Percentiles rank a stretch among this genome's conserved stretches.
Evolutionary conservation across 2,329 filamentous ascomycete genomes (phyloP).

Genomic region (Lachnellula arida): DNA sequence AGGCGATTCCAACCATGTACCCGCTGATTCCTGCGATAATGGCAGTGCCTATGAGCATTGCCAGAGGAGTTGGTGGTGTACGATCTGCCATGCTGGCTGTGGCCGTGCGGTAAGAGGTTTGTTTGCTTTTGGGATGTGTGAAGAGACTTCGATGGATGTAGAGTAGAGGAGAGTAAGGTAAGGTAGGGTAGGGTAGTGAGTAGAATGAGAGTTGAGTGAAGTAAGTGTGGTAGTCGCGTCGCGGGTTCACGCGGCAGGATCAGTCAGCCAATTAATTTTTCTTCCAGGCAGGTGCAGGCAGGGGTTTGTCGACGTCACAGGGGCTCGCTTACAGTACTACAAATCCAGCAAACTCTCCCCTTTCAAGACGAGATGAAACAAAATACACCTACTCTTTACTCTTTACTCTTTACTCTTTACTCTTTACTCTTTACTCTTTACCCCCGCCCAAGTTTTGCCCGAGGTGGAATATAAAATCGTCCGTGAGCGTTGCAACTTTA

Average conservation of each 20-base stretch:
- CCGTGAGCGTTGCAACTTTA: background rate
- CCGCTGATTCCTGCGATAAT: conserved; percentile 71
- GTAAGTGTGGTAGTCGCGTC: background rate
- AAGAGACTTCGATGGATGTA: background rate
- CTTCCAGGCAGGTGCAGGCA: background rate
- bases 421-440: too few species aligned
- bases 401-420: too few species aligned
- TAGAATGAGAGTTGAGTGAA: background rate
- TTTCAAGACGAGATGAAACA: too few species aligned
- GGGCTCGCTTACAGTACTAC: background rate
- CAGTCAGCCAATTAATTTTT: too few species aligned
- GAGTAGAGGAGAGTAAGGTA: too few species aligned
- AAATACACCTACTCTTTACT: too few species aligned
- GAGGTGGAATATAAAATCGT: background rate
- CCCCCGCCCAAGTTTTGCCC: too few species aligned
- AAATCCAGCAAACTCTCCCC: too few species aligned
- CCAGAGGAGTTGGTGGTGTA: conserved; percentile 29
- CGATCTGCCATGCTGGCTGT: conserved; percentile 26
- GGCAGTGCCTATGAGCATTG: conserved; percentile 66
- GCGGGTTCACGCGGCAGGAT: background rate
- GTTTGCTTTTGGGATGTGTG: background rate
- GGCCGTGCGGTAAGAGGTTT: background rate
- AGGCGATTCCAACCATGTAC: conserved; percentile 73
- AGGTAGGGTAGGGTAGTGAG: background rate
- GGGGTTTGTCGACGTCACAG: background rate